These are phyloP conservation scores for Suhomyces ambrosiae DNA, from an alignment of 1,139 yeast genomes.

Conservation along the genomic window DNA sequence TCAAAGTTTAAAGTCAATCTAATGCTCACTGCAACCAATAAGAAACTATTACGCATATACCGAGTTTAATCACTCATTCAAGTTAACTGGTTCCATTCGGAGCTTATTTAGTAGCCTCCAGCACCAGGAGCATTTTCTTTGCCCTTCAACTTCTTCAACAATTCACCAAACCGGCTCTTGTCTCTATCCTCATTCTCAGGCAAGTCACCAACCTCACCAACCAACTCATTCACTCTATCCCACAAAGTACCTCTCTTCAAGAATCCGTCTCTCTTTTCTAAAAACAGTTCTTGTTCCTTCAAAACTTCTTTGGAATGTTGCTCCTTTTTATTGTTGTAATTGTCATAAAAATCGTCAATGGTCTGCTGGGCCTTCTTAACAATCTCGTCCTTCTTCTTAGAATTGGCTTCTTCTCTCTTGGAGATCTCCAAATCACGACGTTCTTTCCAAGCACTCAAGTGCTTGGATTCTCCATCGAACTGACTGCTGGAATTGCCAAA, in stretches of 20 bases:
- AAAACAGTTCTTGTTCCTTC: conserved; percentile 69
- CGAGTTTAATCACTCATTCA: too few relatives aligned
- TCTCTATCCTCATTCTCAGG: conserved; percentile 24
- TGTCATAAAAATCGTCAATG: conserved; percentile 92
- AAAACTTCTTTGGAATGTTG: conserved; percentile 64
- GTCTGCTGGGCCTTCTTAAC: conserved; percentile 80
- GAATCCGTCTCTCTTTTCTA: conserved; percentile 77
- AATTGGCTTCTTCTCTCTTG: conserved; percentile 77
- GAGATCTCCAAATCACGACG: conserved; percentile 80
- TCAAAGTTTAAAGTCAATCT: too few relatives aligned
- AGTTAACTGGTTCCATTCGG: too few relatives aligned
- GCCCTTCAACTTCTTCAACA: conserved; percentile 32
- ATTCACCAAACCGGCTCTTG: conserved; percentile 27
- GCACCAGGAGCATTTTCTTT: conserved; percentile 35
- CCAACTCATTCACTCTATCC: conserved; percentile 72
- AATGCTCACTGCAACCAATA: too few relatives aligned
- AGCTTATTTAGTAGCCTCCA: conserved; percentile 28
- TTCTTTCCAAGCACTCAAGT: conserved; percentile 78
- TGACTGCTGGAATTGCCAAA: conserved; percentile 21
- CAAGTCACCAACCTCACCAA: conserved; percentile 44
- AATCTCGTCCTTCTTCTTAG: conserved; percentile 66
- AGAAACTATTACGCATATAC: too few relatives aligned
- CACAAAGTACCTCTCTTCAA: conserved; percentile 80
- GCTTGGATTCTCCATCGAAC: conserved; percentile 52
- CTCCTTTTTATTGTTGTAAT: conserved; percentile 85